Evolutionary conservation across 176 grass and related monocot genomes (phyloP).

Genomic region (maize (Zea mays)): DNA sequence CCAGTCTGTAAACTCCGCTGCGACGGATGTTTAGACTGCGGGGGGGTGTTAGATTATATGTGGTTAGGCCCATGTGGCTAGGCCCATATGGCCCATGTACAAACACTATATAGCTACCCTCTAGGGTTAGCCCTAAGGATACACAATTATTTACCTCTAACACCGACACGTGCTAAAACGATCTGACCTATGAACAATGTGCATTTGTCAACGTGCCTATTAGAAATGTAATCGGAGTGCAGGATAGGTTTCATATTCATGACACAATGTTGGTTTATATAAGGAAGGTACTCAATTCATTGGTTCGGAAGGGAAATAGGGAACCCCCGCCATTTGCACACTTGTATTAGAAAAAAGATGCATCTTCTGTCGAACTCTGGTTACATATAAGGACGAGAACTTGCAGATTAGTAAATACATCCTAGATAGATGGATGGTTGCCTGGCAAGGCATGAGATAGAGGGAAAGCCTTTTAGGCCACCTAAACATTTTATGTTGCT

Average conservation of each 20-base stretch:
- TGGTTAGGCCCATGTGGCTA: too few relatives aligned
- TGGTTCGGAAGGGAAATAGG: not conserved
- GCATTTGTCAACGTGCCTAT: not conserved
- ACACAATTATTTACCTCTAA: too few relatives aligned
- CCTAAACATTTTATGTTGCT: not conserved
- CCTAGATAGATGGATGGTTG: not conserved
- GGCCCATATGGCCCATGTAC: too few relatives aligned
- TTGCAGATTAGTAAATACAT: not conserved
- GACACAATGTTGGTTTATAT: slow-evolving; percentile 2
- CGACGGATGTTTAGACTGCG: too few relatives aligned
- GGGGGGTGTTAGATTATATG: too few relatives aligned
- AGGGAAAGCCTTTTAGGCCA: not conserved
- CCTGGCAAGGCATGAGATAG: not conserved
- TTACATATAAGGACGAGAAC: not conserved
- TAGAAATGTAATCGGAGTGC: not conserved
- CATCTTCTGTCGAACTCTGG: not conserved
- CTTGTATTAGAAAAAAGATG: not conserved
- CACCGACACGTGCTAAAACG: not conserved
- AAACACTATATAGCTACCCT: too few relatives aligned
- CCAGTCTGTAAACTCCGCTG: too few relatives aligned
- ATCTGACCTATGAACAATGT: not conserved
- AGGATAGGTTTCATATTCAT: not conserved
- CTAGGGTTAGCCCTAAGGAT: too few relatives aligned
- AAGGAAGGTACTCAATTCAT: not conserved
- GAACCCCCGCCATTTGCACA: not conserved